These are phyloP conservation scores for Alternaria sp. DNA, from an alignment of 2,329 filamentous ascomycete species.

Conservation along the genomic window DNA sequence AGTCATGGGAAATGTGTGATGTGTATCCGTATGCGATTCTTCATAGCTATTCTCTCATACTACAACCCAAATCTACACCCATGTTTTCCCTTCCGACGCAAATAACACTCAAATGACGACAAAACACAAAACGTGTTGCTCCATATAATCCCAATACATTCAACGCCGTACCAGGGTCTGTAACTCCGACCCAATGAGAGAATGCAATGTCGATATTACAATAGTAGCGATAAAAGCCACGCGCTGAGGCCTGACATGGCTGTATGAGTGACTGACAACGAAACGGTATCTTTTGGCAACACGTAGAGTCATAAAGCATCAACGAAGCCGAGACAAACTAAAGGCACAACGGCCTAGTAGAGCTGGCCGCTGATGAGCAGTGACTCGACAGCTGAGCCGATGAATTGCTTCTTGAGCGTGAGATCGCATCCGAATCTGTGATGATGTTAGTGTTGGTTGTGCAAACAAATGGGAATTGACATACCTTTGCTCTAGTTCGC, in stretches of 20 bases:
- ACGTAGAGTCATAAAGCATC: slow-evolving; percentile 27
- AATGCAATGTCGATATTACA: slow-evolving; percentile 16
- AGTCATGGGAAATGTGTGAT: not conserved
- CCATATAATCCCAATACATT: slow-evolving; percentile 1
- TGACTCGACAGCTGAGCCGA: slow-evolving; percentile 56
- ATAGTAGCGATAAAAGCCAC: slow-evolving; percentile 9
- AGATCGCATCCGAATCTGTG: slow-evolving; percentile 78
- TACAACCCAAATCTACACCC: slow-evolving; percentile 6
- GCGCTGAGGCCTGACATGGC: not conserved
- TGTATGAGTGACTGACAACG: not conserved
- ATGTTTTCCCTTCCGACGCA: slow-evolving; percentile 9
- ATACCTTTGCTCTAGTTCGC: slow-evolving; percentile 81
- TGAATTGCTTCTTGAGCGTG: slow-evolving; percentile 89
- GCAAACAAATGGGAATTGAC: slow-evolving; percentile 7
- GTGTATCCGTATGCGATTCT: slow-evolving; percentile 3
- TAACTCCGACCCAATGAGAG: slow-evolving; percentile 11
- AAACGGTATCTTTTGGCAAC: slow-evolving; percentile 19
- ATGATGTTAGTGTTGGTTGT: slow-evolving; percentile 21
- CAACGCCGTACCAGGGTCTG: slow-evolving; percentile 11
- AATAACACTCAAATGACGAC: slow-evolving; percentile 4
- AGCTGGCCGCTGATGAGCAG: slow-evolving; percentile 31
- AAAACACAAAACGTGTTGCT: not conserved
- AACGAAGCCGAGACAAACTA: not conserved
- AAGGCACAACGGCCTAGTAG: slow-evolving; percentile 12
- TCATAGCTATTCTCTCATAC: not conserved